These are phyloP conservation scores for Aspergillus incahuasiensis DNA, from an alignment of 495 filamentous ascomycete species.

Conservation along the genomic window DNA sequence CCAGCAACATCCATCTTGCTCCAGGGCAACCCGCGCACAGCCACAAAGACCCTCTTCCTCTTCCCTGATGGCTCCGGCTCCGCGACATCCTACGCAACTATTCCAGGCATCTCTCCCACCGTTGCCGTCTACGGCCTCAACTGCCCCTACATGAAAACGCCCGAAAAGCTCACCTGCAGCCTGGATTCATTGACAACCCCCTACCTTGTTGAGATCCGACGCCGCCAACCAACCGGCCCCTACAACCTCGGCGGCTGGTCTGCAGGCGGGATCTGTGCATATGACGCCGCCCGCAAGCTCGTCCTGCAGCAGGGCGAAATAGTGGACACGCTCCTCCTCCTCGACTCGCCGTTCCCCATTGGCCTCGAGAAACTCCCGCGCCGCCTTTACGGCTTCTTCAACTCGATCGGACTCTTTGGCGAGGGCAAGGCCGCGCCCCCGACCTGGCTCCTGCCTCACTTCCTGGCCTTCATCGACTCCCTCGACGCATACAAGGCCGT, in stretches of 20 bases:
- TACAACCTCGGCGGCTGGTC: slow-evolving; percentile 74
- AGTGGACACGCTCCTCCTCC: slow-evolving; percentile 71
- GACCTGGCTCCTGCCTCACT: slow-evolving; percentile 80
- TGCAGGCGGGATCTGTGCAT: slow-evolving; percentile 84
- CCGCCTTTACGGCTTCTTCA: slow-evolving; percentile 74
- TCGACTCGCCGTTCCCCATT: slow-evolving; percentile 78
- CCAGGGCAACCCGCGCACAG: slow-evolving; percentile 29
- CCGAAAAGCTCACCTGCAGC: slow-evolving; percentile 50
- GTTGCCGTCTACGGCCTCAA: slow-evolving; percentile 58
- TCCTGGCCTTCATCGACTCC: slow-evolving; percentile 68
- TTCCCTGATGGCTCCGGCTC: slow-evolving; percentile 37
- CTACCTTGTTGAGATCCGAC: slow-evolving; percentile 63
- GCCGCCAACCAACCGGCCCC: slow-evolving; percentile 69
- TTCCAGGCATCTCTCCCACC: slow-evolving; percentile 51
- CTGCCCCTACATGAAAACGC: slow-evolving; percentile 62
- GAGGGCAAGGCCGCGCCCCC: slow-evolving; percentile 61
- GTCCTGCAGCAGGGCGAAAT: slow-evolving; percentile 59
- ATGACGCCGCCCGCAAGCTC: slow-evolving; percentile 72
- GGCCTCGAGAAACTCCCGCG: slow-evolving; percentile 72
- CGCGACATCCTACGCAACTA: slow-evolving; percentile 52
- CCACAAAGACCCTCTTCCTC: slow-evolving; percentile 30
- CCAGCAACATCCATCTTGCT: slow-evolving; percentile 45
- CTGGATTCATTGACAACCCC: slow-evolving; percentile 53
- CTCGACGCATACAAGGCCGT: slow-evolving; percentile 65
- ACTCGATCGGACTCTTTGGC: slow-evolving; percentile 74